A percentile compares a stretch with the other conserved stretches of the same genome.
Conservation (phyloP, 2,329 filamentous ascomycete species). For the Colletotrichum viniferum region DNA sequence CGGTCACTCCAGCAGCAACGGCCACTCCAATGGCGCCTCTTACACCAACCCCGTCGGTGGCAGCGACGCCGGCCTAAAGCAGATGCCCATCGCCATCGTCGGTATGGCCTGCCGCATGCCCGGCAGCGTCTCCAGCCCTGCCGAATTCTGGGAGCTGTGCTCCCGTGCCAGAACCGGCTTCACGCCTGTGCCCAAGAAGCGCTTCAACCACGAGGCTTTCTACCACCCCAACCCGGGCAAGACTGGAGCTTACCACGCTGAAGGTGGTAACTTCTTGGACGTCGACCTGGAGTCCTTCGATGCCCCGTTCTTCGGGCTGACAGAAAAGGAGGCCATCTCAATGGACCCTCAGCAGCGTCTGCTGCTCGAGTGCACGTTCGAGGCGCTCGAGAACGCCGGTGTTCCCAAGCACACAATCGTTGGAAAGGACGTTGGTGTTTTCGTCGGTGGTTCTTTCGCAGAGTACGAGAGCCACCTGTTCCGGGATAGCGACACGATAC, state of each 20-base stretch:
- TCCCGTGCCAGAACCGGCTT: slow-evolving; percentile 44
- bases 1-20: slow-evolving; percentile 22
- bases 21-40: background rate
- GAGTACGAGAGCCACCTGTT: slow-evolving; percentile 53
- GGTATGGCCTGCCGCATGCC: slow-evolving; percentile 53
- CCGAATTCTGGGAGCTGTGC: slow-evolving; percentile 50
- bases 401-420: slow-evolving; percentile 51
- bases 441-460: slow-evolving; percentile 50
- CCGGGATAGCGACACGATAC: slow-evolving; percentile 49
- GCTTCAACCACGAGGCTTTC: slow-evolving; percentile 49
- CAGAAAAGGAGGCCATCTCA: slow-evolving; percentile 52
- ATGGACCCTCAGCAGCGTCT: slow-evolving; percentile 62
- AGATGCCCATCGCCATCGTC: slow-evolving; percentile 50
- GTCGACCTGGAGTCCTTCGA: slow-evolving; percentile 53
- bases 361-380: slow-evolving; percentile 57
- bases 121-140: slow-evolving; percentile 43
- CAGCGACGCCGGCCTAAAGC: slow-evolving; percentile 25
- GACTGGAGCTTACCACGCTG: slow-evolving; percentile 32
- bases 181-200: slow-evolving; percentile 45
- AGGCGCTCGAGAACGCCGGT: slow-evolving; percentile 58
- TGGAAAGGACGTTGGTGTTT: slow-evolving; percentile 54
- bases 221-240: slow-evolving; percentile 49
- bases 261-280: slow-evolving; percentile 47
- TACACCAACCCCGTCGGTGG: slow-evolving; percentile 14
- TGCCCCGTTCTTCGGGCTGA: slow-evolving; percentile 57